These are phyloP conservation scores for Backusella psychrophila DNA, from an alignment of 192 early-diverging fungal species.

Conservation along the genomic window DNA sequence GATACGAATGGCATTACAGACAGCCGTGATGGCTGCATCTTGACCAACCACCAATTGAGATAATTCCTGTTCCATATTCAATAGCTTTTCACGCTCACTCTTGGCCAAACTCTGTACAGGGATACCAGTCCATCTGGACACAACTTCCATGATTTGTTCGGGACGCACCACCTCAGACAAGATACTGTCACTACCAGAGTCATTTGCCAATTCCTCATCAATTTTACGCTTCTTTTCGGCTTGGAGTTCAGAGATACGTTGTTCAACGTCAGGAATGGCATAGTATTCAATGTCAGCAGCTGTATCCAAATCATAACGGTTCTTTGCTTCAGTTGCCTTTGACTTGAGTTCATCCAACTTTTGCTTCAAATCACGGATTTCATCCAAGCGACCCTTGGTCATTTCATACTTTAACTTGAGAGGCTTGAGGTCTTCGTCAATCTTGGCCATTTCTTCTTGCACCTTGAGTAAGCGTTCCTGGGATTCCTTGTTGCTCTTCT, in stretches of 20 bases:
- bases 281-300: constrained; percentile 95
- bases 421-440: constrained; percentile 88
- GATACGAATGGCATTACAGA: constrained; percentile 73
- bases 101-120: constrained; percentile 88
- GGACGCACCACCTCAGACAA: constrained; percentile 85
- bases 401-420: constrained; percentile 81
- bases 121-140: constrained; percentile 96
- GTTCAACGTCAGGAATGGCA: constrained; percentile 87
- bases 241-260: constrained; percentile 72
- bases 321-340: constrained; percentile 86
- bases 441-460: constrained; percentile 75
- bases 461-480: constrained; percentile 77
- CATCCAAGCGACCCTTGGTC: constrained; percentile 86
- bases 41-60: constrained; percentile 85
- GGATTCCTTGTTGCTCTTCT: constrained; percentile 87
- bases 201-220: constrained; percentile 59
- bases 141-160: constrained; percentile 93
- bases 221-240: constrained; percentile 51
- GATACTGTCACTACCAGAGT: constrained; percentile 47
- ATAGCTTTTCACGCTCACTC: constrained; percentile 81
- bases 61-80: constrained; percentile 75
- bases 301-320: constrained; percentile 75
- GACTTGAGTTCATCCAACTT: constrained; percentile 86
- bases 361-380: constrained; percentile 80
- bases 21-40: constrained; percentile 61